Base-by-base conservation (phyloP, 2,329 filamentous ascomycete genomes). In the Helotiales sp. region DNA sequence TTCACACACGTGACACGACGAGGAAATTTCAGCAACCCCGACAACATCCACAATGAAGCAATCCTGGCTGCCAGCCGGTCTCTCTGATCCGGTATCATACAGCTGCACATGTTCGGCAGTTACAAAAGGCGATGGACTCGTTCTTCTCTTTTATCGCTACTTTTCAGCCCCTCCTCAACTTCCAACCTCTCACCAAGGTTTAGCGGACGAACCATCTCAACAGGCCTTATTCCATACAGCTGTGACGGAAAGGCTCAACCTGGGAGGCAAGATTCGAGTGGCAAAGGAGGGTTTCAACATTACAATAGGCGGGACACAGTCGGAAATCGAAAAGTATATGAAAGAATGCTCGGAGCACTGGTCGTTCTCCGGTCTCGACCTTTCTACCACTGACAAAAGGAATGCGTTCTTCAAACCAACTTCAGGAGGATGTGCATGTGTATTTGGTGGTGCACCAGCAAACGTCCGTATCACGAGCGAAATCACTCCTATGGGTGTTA, bases 61-160 rank as follows among this genome's bases (percentile, higher is more conserved):
- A 31, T 6, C 54, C 13, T 57, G 60, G 15, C 63, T 63, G 31
- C 63, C 62, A 13, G 42, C 34, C 3, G 67, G 67, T 17, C 57
- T 55, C 17, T 71, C 70, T 10, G 69, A 71, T 29, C 67, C 70
- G 2, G 38, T 72, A 7, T 65, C 68, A 8, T 71, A 66, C 49
- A 65, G 49, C n/a, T 72, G 70, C 47, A 68, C 63, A 25, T 71
- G 70, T 48, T 17, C 61, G n/a, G 64, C 63, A 6, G 54, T 55
- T 12, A 19, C 30, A 5, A 53, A 54, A 7, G 31, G 57, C 10
- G 55, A 58, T 12, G 70, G 70, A 5, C 53, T 59, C 6, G 63
- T 71, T 6, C 66, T 72, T 25, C 63, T 72, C 15, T 72, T 72
- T 59, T 72, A 71, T 33, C 65, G 69, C n/a, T 72, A 72, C 48